Conservation (phyloP, 305 asterid genomes). For the Vinca major region DNA sequence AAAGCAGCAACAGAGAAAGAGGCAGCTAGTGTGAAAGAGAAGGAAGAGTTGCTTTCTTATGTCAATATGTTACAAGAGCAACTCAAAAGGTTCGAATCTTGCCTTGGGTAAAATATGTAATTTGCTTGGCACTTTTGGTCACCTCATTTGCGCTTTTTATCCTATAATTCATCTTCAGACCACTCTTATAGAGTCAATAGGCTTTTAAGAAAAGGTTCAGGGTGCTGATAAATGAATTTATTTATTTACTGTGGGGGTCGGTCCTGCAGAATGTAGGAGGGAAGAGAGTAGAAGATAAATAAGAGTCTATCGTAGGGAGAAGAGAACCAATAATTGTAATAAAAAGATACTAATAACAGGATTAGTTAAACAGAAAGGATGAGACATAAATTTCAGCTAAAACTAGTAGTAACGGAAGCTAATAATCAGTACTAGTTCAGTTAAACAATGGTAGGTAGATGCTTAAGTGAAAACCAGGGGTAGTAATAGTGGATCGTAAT, state of each 20-base stretch:
- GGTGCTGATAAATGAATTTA: background rate
- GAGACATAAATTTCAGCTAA: background rate
- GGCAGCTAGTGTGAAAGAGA: slow-evolving; percentile 63
- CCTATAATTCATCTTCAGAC: background rate
- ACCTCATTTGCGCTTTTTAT: background rate
- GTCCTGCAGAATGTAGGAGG: too few species aligned
- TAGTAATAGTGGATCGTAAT: background rate
- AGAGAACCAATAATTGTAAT: background rate
- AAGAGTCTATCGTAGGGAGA: background rate
- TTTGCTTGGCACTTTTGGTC: background rate
- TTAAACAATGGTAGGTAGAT: background rate
- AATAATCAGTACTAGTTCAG: background rate
- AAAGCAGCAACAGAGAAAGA: slow-evolving; percentile 66
- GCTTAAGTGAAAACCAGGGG: background rate
- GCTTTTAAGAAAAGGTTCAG: background rate
- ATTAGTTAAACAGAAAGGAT: background rate
- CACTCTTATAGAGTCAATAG: background rate
- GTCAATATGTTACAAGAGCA: slow-evolving; percentile 67
- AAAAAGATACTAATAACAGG: background rate
- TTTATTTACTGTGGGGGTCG: background rate
- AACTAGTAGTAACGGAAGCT: background rate
- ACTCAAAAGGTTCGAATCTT: slow-evolving; percentile 50
- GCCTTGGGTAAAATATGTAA: background rate
- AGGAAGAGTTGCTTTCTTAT: slow-evolving; percentile 66
- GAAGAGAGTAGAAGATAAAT: background rate